Evolutionary conservation across 371 early-diverging fungal species (phyloP).

Genomic region (Rhizopus arrhizus): DNA sequence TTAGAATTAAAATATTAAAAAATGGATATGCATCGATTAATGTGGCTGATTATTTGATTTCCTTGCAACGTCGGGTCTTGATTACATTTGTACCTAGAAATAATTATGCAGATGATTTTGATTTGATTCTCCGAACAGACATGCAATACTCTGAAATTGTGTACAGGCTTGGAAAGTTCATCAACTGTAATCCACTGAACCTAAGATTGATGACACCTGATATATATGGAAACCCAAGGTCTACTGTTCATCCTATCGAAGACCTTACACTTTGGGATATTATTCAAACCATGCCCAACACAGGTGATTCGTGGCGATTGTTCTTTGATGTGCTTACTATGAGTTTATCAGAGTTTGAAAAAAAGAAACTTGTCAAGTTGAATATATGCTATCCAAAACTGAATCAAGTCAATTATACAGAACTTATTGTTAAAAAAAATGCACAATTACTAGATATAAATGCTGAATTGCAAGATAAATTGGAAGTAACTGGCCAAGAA

Average conservation of each 20-base stretch:
- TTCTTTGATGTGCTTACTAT: conserved; percentile 81
- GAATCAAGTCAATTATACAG: conserved; percentile 31
- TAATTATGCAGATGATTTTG: conserved; percentile 5
- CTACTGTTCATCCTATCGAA: conserved; percentile 8
- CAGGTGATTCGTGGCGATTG: conserved; percentile 20
- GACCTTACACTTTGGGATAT: conserved; percentile 15
- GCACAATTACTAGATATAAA: conserved; percentile 46
- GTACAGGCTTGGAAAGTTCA: conserved; percentile 1
- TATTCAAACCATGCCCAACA: conserved; percentile 7
- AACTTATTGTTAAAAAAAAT: conserved; percentile 56
- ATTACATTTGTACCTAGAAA: conserved; percentile 65
- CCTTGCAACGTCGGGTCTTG: conserved; percentile 59
- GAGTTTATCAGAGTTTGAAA: conserved; percentile 71
- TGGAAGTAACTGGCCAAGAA: background rate
- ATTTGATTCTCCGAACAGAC: conserved; percentile 11
- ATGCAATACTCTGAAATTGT: conserved; percentile 21
- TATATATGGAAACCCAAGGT: conserved; percentile 19
- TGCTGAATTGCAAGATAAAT: conserved; percentile 28
- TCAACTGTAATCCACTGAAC: conserved; percentile 17
- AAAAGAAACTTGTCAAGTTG: conserved; percentile 59
- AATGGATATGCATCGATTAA: conserved; percentile 25
- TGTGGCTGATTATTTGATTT: conserved; percentile 70
- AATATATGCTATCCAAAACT: conserved; percentile 46
- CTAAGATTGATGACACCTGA: conserved; percentile 17
- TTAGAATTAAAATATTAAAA: background rate